Percentiles rank a stretch among this genome's conserved stretches.
These are phyloP conservation scores for Colletotrichum liaoningense DNA, from an alignment of 2,329 filamentous ascomycete species.

Conservation along the genomic window DNA sequence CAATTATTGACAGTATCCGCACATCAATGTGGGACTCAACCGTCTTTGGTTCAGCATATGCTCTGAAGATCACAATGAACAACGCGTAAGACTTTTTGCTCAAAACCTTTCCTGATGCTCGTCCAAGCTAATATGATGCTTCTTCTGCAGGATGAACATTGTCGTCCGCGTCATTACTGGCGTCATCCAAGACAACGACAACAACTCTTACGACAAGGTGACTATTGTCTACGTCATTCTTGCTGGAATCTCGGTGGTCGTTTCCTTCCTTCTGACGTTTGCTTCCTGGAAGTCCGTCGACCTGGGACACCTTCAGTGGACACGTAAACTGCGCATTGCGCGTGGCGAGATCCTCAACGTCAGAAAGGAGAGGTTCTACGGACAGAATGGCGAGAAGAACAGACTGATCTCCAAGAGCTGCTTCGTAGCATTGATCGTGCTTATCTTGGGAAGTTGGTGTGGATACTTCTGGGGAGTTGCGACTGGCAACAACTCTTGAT, in stretches of 20 bases:
- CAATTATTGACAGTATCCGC: constrained; percentile 70
- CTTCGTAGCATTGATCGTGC: constrained; percentile 55
- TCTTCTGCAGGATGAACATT: constrained; percentile 63
- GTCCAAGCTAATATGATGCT: background rate
- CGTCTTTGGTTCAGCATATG: constrained; percentile 70
- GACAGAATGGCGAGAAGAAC: constrained; percentile 50
- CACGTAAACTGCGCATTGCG: constrained; percentile 61
- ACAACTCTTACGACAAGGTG: constrained; percentile 66
- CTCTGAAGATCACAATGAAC: constrained; percentile 71
- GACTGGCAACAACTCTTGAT: constrained; percentile 57
- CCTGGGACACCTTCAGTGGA: constrained; percentile 67
- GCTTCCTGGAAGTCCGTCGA: constrained; percentile 47
- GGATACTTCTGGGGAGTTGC: constrained; percentile 72
- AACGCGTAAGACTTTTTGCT: constrained; percentile 48
- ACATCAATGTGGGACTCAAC: constrained; percentile 70
- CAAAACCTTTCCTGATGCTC: no score
- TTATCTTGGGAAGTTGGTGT: constrained; percentile 63
- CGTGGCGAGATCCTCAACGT: constrained; percentile 55
- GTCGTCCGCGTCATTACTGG: constrained; percentile 68
- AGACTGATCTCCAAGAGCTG: constrained; percentile 53
- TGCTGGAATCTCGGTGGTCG: constrained; percentile 58
- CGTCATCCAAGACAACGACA: constrained; percentile 67
- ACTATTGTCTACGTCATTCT: constrained; percentile 67
- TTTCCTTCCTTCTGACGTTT: constrained; percentile 54
- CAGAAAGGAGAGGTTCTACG: constrained; percentile 47